Evolutionary conservation across 148 eudicot species (phyloP), one percentile per base, ranked within the genome.

Genomic region (Beta vulgaris): DNA sequence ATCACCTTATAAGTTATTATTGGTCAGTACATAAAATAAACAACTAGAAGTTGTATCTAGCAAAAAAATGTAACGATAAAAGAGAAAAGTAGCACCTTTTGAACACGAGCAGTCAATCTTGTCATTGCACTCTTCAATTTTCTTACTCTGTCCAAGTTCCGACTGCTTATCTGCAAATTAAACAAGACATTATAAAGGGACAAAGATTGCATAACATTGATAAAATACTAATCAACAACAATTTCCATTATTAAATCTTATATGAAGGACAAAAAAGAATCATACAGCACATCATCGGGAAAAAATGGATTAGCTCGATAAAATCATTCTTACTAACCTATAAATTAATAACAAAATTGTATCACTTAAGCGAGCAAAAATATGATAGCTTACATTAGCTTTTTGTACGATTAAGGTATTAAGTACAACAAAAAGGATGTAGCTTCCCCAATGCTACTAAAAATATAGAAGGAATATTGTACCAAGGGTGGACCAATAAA

Each of bases 91-190:
- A 63, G 70, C 76, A 87, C 93, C 93, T 90, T 90, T 73, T 90
- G 93, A 78, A 90, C 93, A 51, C 93, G 87, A 63, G 89, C 90
- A 51, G 90, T 90, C 83, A 90, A 82, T 75, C 93, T 84, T 46
- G 93, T 90, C 93, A 90, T 90, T 39, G 89, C 91, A 79, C 93
- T 90, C 80, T 90, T 90, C 84, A 90, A 69, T 85, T 90, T 90
- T 74, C 93, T 86, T 49, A 90, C 93, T 68, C 93, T 82, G 43
- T 90, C 93, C 83, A 90, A 83, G 73, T 90, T 90, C 36, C 93
- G 86, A 81, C 93, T 90, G 77, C 91, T 90, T 26, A 90, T 90
- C 93, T 90, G 88, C 72, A 72, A 23, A 58, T 32, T 32, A 63
- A 35, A 58, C 19, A 43, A 46, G 69, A 16, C 43, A 46, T 3